Conservation (phyloP, 192 early-diverging fungal genomes). For the Diversispora eburnea region DNA sequence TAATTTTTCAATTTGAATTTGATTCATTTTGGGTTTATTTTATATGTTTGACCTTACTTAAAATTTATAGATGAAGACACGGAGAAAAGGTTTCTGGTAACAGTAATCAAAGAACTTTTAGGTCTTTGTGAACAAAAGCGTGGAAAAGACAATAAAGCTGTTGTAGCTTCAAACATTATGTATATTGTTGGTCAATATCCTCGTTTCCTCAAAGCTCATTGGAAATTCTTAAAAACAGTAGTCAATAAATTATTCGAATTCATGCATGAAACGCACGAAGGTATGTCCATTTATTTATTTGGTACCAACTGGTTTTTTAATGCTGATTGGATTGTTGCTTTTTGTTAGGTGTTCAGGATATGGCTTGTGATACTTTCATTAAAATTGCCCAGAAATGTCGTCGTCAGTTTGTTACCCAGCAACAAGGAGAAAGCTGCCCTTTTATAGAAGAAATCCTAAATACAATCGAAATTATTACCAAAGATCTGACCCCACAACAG, state of each 20-base stretch:
- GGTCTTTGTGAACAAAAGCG: constrained; percentile 94
- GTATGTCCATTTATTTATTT: not conserved
- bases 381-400: constrained; percentile 98
- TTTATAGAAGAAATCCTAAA: constrained; percentile 97
- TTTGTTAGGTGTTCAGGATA: constrained; percentile 90
- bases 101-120: constrained; percentile 97
- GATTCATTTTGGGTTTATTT: not conserved
- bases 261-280: constrained; percentile 98
- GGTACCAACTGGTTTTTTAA: not conserved
- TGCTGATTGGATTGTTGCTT: not conserved
- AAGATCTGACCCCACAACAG: constrained; percentile 87
- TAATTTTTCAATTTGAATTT: not conserved
- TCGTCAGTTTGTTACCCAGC: constrained; percentile 92
- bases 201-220: constrained; percentile 99
- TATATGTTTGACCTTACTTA: not conserved
- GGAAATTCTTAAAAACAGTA: constrained; percentile 99
- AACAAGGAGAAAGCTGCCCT: constrained; percentile 80
- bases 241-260: constrained; percentile 99
- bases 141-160: constrained; percentile 99
- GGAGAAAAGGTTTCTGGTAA: constrained; percentile 96
- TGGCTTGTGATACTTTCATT: constrained; percentile 99
- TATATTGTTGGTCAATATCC: constrained; percentile 99
- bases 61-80: constrained; percentile 70
- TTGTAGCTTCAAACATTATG: constrained; percentile 99
- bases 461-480: constrained; percentile 77